Evolutionary conservation across 768 basidiomycete genomes (phyloP).

Genomic region (Pulveroboletus sp.): DNA sequence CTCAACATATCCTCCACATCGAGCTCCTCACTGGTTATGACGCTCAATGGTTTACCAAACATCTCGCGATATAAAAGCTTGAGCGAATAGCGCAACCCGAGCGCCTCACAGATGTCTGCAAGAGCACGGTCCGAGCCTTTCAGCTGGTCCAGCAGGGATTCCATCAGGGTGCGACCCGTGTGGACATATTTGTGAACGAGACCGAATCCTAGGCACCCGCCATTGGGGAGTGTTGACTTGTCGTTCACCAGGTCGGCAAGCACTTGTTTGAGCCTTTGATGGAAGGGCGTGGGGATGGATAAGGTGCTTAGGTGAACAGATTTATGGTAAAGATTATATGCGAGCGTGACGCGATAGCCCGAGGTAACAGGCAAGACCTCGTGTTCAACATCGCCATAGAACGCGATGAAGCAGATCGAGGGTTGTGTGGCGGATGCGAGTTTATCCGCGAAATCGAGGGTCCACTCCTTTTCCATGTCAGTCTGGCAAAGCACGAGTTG

Average conservation of each 20-base stretch:
- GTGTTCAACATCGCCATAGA: constrained; percentile 44
- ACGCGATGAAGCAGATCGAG: constrained; percentile 38
- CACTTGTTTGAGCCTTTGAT: neutral
- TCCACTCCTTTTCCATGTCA: constrained; percentile 7
- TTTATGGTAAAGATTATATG: constrained; percentile 36
- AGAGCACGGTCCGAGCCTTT: constrained; percentile 12
- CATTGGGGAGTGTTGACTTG: neutral
- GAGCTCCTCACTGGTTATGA: constrained; percentile 2
- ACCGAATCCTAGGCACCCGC: constrained; percentile 10
- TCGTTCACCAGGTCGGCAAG: neutral
- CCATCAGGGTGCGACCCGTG: neutral
- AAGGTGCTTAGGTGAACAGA: neutral
- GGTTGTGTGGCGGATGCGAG: neutral
- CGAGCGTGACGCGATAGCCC: constrained; percentile 44
- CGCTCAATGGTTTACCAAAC: accelerated
- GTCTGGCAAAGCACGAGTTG: constrained; percentile 9
- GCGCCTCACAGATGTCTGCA: constrained; percentile 1
- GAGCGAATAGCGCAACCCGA: constrained; percentile 5
- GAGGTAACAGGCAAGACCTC: constrained; percentile 41
- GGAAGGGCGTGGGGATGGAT: neutral
- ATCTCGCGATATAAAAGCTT: neutral
- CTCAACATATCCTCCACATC: neutral
- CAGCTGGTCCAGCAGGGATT: constrained; percentile 2
- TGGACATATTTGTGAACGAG: constrained; percentile 12
- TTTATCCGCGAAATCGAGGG: neutral